Conservation (phyloP, 2,329 filamentous ascomycete species). For the Apiospora arundinis region DNA sequence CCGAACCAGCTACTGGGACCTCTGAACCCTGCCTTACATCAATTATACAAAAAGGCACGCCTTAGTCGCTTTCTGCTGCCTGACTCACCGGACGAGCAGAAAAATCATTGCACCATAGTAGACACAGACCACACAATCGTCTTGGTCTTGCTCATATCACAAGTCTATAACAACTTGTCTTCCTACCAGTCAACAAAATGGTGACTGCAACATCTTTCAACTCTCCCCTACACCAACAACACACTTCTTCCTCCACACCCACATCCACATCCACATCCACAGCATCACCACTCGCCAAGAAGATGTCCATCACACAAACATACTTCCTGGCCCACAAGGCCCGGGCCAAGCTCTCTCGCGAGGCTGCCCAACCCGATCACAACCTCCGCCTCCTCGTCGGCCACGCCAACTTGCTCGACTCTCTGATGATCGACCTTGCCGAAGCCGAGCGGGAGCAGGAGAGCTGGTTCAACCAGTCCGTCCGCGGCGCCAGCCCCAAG, state of each 20-base stretch:
- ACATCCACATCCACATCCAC: constrained; percentile 28
- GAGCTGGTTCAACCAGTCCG: constrained; percentile 96
- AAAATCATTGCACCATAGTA: constrained; percentile 40
- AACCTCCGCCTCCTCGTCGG: constrained; percentile 94
- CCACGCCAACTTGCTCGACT: constrained; percentile 97
- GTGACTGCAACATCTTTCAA: constrained; percentile 35
- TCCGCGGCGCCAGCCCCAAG: constrained; percentile 71
- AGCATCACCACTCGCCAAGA: constrained; percentile 50
- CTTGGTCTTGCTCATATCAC: constrained; percentile 5
- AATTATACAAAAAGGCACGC: constrained; percentile 23
- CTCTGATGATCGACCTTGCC: constrained; percentile 88
- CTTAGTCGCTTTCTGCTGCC: constrained; percentile 35
- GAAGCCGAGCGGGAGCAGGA: constrained; percentile 96
- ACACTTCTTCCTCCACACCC: constrained; percentile 35
- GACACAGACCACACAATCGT: constrained; percentile 29
- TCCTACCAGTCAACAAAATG: constrained; percentile 43
- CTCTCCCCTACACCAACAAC: constrained; percentile 28
- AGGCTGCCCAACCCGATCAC: constrained; percentile 91
- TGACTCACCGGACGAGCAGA: constrained; percentile 42
- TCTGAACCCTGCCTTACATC: constrained; percentile 22
- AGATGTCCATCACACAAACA: constrained; percentile 97
- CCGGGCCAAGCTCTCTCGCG: constrained; percentile 90
- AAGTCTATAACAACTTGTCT: not conserved
- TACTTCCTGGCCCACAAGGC: constrained; percentile 99
- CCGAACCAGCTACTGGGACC: constrained; percentile 12